A percentile compares a stretch with the other conserved stretches of the same genome.
phyloP scores from a whole-genome alignment of 768 basidiomycete species.

The Naganishia vishniacii region DNA sequence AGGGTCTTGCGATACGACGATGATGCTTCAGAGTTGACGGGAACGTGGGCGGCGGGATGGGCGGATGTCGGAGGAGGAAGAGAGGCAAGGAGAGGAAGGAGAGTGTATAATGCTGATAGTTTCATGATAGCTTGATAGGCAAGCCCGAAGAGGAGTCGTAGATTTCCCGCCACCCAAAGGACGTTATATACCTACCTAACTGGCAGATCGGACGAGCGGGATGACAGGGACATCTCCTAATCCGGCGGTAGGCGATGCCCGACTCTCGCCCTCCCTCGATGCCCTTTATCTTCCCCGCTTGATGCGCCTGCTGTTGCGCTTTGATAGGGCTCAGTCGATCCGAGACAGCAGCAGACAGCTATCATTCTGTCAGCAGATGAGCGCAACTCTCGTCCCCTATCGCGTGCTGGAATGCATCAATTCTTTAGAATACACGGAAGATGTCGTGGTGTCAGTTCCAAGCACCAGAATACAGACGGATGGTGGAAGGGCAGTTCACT shows the following conservation, averaged over 20 bases:
- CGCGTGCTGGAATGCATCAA: too few species aligned
- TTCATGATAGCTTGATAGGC: conserved; percentile 34
- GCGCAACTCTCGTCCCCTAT: too few species aligned
- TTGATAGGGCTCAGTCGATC: too few species aligned
- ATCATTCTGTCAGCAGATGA: too few species aligned
- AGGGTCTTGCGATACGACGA: conserved; percentile 67
- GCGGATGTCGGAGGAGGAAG: conserved; percentile 28
- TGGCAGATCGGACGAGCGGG: neutral
- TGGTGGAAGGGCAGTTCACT: too few species aligned
- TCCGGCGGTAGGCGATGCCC: neutral
- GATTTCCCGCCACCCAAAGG: neutral
- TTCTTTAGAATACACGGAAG: too few species aligned
- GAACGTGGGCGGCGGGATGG: conserved; percentile 21
- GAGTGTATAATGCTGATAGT: conserved; percentile 40
- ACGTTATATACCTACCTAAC: neutral
- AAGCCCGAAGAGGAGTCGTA: neutral
- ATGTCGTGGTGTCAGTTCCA: too few species aligned
- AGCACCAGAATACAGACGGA: too few species aligned
- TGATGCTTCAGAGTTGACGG: conserved; percentile 21
- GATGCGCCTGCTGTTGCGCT: too few species aligned
- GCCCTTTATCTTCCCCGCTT: too few species aligned
- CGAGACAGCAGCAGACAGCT: too few species aligned
- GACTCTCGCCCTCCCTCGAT: neutral
- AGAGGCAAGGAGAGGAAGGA: conserved; percentile 44
- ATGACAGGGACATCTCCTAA: neutral